Base-by-base conservation (phyloP, 495 filamentous ascomycete genomes). In the Xylaria acuta region DNA sequence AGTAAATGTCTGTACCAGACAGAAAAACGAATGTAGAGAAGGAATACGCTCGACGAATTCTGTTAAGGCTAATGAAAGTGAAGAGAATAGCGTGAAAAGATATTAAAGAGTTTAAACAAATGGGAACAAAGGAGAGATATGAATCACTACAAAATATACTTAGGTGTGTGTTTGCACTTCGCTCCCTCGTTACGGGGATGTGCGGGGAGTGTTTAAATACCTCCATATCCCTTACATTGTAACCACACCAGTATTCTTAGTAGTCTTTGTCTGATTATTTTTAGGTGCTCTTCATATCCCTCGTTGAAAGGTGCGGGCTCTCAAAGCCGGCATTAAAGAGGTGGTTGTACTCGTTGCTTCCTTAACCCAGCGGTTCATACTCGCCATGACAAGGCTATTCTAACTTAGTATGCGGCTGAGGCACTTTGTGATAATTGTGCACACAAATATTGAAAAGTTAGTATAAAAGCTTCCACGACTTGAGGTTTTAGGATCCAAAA, bases 1-100 rank as follows among this genome's bases (percentile, higher is more conserved):
- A 25, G 25, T 45, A 47, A 45, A 14, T 69, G n/a, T 65, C 69
- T 65, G 69, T 71, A 58, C 69, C 69, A 14, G 69, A 71, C 69
- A 64, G 60, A 36, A 32, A 53, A 12, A 38, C 5, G 38, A 47
- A 41, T 71, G 20, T 53, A n/a, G 22, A 69, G 12, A 2, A 30
- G 38, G 34, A 40, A 53, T 60, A 40, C 20, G 41, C 54, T 27
- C 25, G 16, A 32, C 69, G 36, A 45, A 70, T 22, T 18, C 22
- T 51, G 27, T n/a, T 0, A 22, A 27, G 11, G 34, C 25, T 14
- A 53, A 27, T 25, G 32, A 63, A 38, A 6, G 18, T 1, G 18
- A 45, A 56, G 32, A 8, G 53, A 25, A 60, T 20, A 40, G n/a
- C 2, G 11, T 0, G 41, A 70, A 70, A 11, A 30, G 20, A 36